phyloP scores from a whole-genome alignment of 495 filamentous ascomycete genomes.

The Penicillium desertorum region DNA sequence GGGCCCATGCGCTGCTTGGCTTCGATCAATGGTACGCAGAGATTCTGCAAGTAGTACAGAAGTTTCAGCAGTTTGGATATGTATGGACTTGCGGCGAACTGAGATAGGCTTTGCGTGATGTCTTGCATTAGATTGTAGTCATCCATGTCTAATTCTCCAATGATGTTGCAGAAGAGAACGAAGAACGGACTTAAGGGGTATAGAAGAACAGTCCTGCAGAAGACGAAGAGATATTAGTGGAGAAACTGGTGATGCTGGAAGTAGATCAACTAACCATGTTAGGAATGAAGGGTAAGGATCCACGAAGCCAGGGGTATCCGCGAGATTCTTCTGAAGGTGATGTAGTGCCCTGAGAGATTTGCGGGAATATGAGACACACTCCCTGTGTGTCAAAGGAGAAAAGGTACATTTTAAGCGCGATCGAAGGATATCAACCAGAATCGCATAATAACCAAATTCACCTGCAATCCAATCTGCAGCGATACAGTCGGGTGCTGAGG shows the following conservation, averaged over 20 bases:
- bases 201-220: constrained; percentile 27
- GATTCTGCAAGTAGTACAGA: constrained; percentile 20
- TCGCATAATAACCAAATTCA: constrained; percentile 33
- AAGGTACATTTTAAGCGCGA: constrained; percentile 25
- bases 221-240: too few species aligned
- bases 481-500: constrained; percentile 14
- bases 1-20: constrained; percentile 15
- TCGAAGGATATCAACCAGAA: constrained; percentile 35
- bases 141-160: constrained; percentile 24
- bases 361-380: constrained; percentile 29
- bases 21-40: constrained; percentile 30
- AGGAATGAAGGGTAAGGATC: constrained; percentile 34
- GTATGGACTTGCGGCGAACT: constrained; percentile 26
- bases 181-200: constrained; percentile 36
- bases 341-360: constrained; percentile 27
- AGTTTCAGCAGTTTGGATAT: constrained; percentile 25
- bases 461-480: constrained; percentile 24
- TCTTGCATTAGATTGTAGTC: constrained; percentile 31
- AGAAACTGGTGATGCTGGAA: background rate
- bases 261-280: constrained; percentile 24
- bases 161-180: constrained; percentile 36
- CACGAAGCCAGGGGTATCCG: constrained; percentile 22
- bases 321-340: constrained; percentile 25
- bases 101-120: constrained; percentile 24
- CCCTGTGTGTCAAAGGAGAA: constrained; percentile 25